Base-by-base conservation (phyloP, 345 rosid genomes). In the Mercurialis annua region DNA sequence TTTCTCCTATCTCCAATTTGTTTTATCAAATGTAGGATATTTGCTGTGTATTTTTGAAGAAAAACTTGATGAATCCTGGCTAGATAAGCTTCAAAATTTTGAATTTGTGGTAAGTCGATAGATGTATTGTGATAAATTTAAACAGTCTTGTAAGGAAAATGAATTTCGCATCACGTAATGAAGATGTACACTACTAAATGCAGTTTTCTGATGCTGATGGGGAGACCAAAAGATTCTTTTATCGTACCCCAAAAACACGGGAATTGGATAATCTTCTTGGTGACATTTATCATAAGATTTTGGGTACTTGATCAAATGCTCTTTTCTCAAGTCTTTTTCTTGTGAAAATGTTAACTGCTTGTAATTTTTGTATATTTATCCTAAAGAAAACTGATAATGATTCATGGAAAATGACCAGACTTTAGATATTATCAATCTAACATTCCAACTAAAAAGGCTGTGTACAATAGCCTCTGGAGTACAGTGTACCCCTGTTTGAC, bases 281-380 rank as follows among this genome's bases (percentile, higher is more conserved):
- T 77, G 98, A 93, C 76, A 85, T 93, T 72, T 90, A 90, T 80
- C 98, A 93, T 67, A 93, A 93, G 81, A 86, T 87, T 72, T 74
- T 93, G 66, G 98, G 98, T 77, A 38, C 40, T 60, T 77, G 75
- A 48, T 59, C 18, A 12, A n/a, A 7, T 65, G 8, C 30, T 10
- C 16, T 47, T 58, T 29, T 71, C n/a, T 50, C 23, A 26, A 26
- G 34, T 24, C 33, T 53, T 53, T 14, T 26, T 26, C 33, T 65
- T 43, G 29, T 47, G 14, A 49, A 15, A 46, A 20, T 18, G 21
- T 31, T 51, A 50, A 52, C 14, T 50, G 33, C 47, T 51, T 48
- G 58, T 15, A 49, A 40, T 26, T 51, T 27, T 5, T 59, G 3
- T 59, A 40, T 12, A 15, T 27, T 44, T 44, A 47, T 38, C 30